phyloP scores from a whole-genome alignment of 768 basidiomycete species.

The Boletus patriciae region DNA sequence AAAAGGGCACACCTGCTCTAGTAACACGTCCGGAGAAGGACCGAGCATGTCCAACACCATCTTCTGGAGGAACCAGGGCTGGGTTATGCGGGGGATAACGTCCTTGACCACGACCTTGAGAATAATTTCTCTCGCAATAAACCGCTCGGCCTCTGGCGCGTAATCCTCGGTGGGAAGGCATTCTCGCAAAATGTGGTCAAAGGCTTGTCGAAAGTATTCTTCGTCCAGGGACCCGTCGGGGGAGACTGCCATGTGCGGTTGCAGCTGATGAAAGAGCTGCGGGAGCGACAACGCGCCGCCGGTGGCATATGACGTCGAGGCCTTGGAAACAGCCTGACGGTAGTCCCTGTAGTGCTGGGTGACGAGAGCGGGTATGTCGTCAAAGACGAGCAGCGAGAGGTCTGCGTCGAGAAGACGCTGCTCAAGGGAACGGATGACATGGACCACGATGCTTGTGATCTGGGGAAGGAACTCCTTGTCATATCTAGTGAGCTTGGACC shows the following conservation, averaged over 20 bases:
- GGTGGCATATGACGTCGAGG: slow-evolving; percentile 66
- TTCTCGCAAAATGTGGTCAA: slow-evolving; percentile 72
- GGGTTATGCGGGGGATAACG: slow-evolving; percentile 65
- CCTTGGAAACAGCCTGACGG: slow-evolving; percentile 62
- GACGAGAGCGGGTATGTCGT: slow-evolving; percentile 62
- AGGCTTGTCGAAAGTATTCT: slow-evolving; percentile 74
- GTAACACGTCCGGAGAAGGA: slow-evolving; percentile 31
- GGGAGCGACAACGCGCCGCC: slow-evolving; percentile 63
- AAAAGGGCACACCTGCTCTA: slow-evolving; percentile 20
- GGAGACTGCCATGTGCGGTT: slow-evolving; percentile 81
- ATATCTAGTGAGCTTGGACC: slow-evolving; percentile 78
- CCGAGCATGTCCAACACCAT: slow-evolving; percentile 66
- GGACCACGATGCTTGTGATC: slow-evolving; percentile 56
- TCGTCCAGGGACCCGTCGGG: slow-evolving; percentile 65
- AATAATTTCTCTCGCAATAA: slow-evolving; percentile 80
- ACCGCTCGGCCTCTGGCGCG: slow-evolving; percentile 67
- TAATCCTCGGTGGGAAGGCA: slow-evolving; percentile 81
- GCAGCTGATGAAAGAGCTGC: slow-evolving; percentile 74
- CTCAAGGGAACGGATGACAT: slow-evolving; percentile 62
- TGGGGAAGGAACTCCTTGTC: slow-evolving; percentile 82
- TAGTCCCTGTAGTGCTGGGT: slow-evolving; percentile 80
- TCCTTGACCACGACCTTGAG: slow-evolving; percentile 73
- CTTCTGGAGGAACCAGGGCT: slow-evolving; percentile 90
- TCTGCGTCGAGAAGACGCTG: slow-evolving; percentile 53
- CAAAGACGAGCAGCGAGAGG: slow-evolving; percentile 58